Evolutionary conservation across 202 grass and related monocot genomes (phyloP), one percentile per base, ranked within the genome.

Genomic region (Carex arenaria): DNA sequence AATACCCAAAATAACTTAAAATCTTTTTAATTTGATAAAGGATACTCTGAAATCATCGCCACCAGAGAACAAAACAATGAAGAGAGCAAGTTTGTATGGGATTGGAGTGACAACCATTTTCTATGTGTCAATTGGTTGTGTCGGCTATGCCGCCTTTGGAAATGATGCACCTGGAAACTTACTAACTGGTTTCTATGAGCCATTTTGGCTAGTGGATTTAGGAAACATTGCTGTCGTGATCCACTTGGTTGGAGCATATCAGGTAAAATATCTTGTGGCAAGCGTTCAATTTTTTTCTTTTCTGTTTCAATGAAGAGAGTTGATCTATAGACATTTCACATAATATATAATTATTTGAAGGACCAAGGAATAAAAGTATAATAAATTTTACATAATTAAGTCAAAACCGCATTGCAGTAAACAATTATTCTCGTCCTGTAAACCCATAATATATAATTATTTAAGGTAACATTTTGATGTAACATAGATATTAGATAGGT

Each of bases 41-140:
- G 95, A 97, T 71, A 97, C 95, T 9, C 84, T 97, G 60, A 94
- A 94, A 89, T 72, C 95, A 13, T 84, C 95, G 2, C 95, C 95
- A 7, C 87, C 95, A 7, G 95, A 97, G 87, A 97, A 97, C 87
- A 86, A 93, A 84, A 97, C 95, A 52, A 97, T 97, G 95, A 97
- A 94, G 89, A 86, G 61, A 90, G 95, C 92, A 10, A 97, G 88
- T 85, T 9, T 91, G 53, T 93, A 97, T 77, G 95, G 92, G 65
- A 94, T 97, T 11, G 89, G 95, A 28, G 84, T 91, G 11, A 97
- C 95, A 13, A 85, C 90, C 18, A 76, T 88, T 69, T 97, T 97
- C 89, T 97, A 97, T 83, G 90, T 94, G 5, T 97, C 95, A 9
- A 87, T 97, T 3, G 95, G 95, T 5, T 97, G 95, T 83, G 14